Evolutionary conservation across 768 basidiomycete genomes (phyloP).

Genomic region (Termitomyces sp.): DNA sequence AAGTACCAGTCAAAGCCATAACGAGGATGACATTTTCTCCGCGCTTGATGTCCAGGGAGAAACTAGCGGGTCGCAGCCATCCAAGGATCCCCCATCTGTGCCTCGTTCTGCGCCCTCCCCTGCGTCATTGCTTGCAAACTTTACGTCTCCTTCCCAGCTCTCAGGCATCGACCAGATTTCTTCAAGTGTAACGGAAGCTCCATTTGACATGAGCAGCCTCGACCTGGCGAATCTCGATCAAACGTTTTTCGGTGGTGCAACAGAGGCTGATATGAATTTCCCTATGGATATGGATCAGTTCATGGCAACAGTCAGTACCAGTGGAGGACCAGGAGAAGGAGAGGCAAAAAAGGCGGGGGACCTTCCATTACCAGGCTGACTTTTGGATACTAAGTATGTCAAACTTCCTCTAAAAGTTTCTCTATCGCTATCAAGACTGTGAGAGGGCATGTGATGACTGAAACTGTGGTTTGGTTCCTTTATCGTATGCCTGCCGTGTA

Average conservation of each 20-base stretch:
- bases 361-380: not conserved
- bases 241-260: conserved; percentile 33
- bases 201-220: conserved; percentile 44
- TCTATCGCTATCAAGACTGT: not conserved
- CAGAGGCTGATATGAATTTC: conserved; percentile 38
- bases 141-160: conserved; percentile 27
- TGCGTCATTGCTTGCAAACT: conserved; percentile 36
- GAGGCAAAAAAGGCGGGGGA: conserved; percentile 1
- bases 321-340: conserved; percentile 15
- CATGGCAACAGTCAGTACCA: conserved; percentile 30
- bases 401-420: not conserved
- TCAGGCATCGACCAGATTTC: conserved; percentile 18
- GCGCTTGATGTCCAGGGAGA: conserved; percentile 20
- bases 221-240: conserved; percentile 40
- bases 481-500: not conserved
- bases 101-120: conserved; percentile 31
- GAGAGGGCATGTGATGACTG: not conserved
- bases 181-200: conserved; percentile 15
- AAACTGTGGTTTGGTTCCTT: not conserved
- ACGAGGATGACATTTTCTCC: conserved; percentile 27
- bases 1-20: conserved; percentile 17
- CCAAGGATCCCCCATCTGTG: conserved; percentile 9
- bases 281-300: conserved; percentile 49
- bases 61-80: conserved; percentile 7
- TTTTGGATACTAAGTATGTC: not conserved